A percentile compares a stretch with the other conserved stretches of the same genome.
Conservation (phyloP, 495 filamentous ascomycete genomes). For the Aspergillus bridgeri region DNA sequence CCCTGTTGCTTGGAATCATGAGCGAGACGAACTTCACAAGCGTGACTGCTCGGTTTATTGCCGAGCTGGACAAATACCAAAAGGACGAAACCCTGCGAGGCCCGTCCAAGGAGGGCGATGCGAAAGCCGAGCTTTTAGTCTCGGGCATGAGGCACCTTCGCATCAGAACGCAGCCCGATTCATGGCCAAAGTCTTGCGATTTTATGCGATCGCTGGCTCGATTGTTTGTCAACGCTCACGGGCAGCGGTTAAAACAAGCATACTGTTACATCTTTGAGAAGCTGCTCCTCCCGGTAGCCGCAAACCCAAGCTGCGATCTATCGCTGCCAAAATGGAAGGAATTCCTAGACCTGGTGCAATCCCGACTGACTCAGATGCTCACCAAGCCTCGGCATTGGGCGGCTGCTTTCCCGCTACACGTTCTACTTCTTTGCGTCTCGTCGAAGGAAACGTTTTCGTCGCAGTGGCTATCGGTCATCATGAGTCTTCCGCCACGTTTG, state of each 20-base stretch:
- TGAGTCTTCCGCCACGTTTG: conserved; percentile 68
- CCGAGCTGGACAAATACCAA: conserved; percentile 73
- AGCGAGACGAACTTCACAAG: conserved; percentile 83
- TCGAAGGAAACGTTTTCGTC: conserved; percentile 74
- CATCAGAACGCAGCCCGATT: conserved; percentile 63
- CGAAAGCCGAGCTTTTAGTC: conserved; percentile 77
- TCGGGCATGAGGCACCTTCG: conserved; percentile 87
- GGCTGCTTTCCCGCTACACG: conserved; percentile 79
- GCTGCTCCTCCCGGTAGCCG: conserved; percentile 83
- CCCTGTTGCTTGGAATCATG: conserved; percentile 89
- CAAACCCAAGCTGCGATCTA: conserved; percentile 67
- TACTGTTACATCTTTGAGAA: conserved; percentile 90
- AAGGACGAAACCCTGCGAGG: conserved; percentile 67
- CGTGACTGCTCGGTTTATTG: conserved; percentile 76
- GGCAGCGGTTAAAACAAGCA: conserved; percentile 82
- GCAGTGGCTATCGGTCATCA: conserved; percentile 81
- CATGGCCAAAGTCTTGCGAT: conserved; percentile 83
- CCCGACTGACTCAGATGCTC: conserved; percentile 75
- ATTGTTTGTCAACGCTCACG: conserved; percentile 79
- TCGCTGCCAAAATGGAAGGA: conserved; percentile 79
- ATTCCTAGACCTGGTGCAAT: conserved; percentile 71
- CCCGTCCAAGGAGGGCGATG: conserved; percentile 65
- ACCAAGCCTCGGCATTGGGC: conserved; percentile 88
- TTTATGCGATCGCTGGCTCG: conserved; percentile 78
- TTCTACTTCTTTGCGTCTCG: conserved; percentile 82